Base-by-base conservation (phyloP, 192 early-diverging fungal species). In the Glomus cerebriforme region DNA sequence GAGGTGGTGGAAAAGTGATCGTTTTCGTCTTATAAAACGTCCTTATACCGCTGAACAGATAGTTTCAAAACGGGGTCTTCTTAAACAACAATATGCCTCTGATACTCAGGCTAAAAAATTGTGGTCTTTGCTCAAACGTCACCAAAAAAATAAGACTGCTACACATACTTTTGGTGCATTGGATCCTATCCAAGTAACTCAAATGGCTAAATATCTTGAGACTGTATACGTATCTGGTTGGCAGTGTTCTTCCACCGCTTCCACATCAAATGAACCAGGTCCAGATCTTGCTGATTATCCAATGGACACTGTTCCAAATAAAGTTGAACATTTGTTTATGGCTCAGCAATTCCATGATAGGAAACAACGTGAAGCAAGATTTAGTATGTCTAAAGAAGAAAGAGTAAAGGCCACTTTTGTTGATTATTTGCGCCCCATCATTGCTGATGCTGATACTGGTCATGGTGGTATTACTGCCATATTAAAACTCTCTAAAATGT, bases 281-380 rank as follows among this genome's bases (percentile, higher is more conserved):
- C 96, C 96, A 10, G 97, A 99, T 92, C 92, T 99, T 75, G 97
- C 96, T 73, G 97, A 99, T 88, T 99, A 97, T 87, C 97, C 96
- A 73, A 97, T 97, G 96, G 95, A 96, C 82, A 94, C 94, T 76
- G 95, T 99, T 78, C 96, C 97, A 69, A 98, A 98, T 88, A 98
- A 99, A 88, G 97, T 99, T 47, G 96, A 99, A 82, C 97, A 99
- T 82, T 90, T 98, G 65, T 99, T 99, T 91, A 93, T 84, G 26
- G 97, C 97, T 32, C 96, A 99, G 87, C 86, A 92, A 68, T 99
- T 98, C 91, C 97, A 99, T 84, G 97, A 99, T 83, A 92, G 97
- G 76, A 95, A 94, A 83, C 97, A 99, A 86, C 91, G 93, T 77
- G 95, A 98, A 84, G 94, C 91, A 63, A 92, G 97, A 70, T 85